A percentile compares a stretch with the other conserved stretches of the same genome.
Evolutionary conservation across 257 asterid genomes (phyloP).

Genomic region (Leonotis leonurus): DNA sequence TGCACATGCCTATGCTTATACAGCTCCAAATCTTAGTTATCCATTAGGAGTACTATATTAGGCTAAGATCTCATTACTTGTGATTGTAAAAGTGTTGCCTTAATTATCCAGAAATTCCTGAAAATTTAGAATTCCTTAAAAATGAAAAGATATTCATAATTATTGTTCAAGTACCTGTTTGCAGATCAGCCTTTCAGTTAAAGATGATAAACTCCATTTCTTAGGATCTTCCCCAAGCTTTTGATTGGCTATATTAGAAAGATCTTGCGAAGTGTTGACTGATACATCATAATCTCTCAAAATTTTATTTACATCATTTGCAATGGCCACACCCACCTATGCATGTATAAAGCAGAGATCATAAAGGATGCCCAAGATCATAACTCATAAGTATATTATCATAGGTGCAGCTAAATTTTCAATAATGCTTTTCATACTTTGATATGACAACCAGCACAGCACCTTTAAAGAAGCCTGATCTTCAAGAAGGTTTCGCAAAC

Average conservation of each 20-base stretch:
- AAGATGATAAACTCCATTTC: constrained; percentile 75
- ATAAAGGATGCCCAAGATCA: neutral
- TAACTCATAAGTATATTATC: neutral
- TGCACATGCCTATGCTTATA: neutral
- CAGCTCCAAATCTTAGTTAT: neutral
- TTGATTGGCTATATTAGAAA: constrained; percentile 60
- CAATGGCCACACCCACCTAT: constrained; percentile 80
- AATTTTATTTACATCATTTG: constrained; percentile 56
- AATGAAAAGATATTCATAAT: constrained; percentile 7
- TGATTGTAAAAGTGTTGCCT: neutral
- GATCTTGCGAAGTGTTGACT: constrained; percentile 50
- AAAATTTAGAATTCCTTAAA: neutral
- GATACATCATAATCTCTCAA: constrained; percentile 51
- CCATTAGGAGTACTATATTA: neutral
- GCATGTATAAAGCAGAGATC: constrained; percentile 12
- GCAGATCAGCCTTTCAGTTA: constrained; percentile 63
- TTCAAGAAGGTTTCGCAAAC: constrained; percentile 63
- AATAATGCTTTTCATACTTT: constrained; percentile 1
- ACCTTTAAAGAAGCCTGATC: constrained; percentile 64
- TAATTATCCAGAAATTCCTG: neutral
- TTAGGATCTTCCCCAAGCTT: constrained; percentile 55
- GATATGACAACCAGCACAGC: constrained; percentile 33
- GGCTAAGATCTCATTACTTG: neutral
- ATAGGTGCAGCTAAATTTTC: neutral
- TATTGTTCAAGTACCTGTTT: constrained; percentile 47